phyloP scores from a whole-genome alignment of 345 rosid genomes.

The Tarenaya hassleriana region DNA sequence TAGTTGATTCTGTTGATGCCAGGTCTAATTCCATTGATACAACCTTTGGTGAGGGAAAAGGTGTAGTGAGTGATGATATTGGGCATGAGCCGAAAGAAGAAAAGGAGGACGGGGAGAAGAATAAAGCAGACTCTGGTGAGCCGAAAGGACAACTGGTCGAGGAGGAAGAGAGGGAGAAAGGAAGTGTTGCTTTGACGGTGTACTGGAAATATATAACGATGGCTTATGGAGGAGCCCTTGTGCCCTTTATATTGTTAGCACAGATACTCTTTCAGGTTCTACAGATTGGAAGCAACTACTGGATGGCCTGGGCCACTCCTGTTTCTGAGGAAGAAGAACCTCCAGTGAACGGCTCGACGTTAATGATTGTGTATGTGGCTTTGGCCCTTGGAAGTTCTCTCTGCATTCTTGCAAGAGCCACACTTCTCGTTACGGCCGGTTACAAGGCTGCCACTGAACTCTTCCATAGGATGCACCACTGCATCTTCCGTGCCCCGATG shows the following conservation, averaged over 20 bases:
- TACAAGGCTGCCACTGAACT: constrained; percentile 64
- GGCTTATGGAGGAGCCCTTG: constrained; percentile 62
- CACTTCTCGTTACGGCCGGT: constrained; percentile 50
- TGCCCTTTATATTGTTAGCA: constrained; percentile 58
- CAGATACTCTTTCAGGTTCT: constrained; percentile 56
- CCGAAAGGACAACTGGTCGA: constrained; percentile 67
- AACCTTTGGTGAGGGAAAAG: constrained; percentile 24
- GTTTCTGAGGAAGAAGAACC: constrained; percentile 49
- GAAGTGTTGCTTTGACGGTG: constrained; percentile 60
- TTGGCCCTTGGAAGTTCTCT: constrained; percentile 57
- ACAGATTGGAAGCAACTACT: constrained; percentile 77
- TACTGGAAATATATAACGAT: constrained; percentile 61
- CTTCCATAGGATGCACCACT: constrained; percentile 57
- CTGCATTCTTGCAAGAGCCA: constrained; percentile 43
- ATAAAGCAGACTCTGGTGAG: constrained; percentile 28
- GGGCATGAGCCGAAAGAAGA: constrained; percentile 16
- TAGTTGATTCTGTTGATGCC: constrained; percentile 35
- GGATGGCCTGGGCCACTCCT: constrained; percentile 88
- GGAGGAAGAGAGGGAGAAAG: constrained; percentile 90
- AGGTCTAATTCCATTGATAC: constrained; percentile 23
- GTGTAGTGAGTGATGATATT: constrained; percentile 20
- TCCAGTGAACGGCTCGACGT: constrained; percentile 35
- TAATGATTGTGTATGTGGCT: constrained; percentile 49
- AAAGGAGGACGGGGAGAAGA: constrained; percentile 33
- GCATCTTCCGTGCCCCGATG: constrained; percentile 73